phyloP scores from a whole-genome alignment of 305 asterid species.

The Solanum aculeatissimum region DNA sequence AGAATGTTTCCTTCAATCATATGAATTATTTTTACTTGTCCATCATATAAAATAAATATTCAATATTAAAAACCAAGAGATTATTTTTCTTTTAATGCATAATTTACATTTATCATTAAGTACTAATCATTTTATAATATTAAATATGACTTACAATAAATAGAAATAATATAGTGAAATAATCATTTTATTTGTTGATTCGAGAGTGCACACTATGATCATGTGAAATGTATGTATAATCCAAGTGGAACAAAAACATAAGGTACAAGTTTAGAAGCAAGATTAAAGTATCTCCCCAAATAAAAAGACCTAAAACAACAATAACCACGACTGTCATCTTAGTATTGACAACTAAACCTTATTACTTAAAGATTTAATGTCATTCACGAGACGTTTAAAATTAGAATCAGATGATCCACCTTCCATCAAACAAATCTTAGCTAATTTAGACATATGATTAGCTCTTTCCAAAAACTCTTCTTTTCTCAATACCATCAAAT shows the following conservation, averaged over 20 bases:
- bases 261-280: neutral
- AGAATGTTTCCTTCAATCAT: neutral
- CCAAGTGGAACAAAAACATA: neutral
- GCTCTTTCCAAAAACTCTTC: slow-evolving; percentile 37
- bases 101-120: neutral
- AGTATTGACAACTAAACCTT: neutral
- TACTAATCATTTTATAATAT: neutral
- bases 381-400: slow-evolving; percentile 27
- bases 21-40: neutral
- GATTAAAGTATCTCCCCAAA: neutral
- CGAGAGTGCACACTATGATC: neutral
- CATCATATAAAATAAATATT: neutral
- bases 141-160: neutral
- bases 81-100: neutral
- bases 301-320: neutral
- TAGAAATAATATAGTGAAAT: neutral
- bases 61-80: neutral
- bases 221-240: neutral
- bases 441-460: slow-evolving; percentile 31
- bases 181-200: neutral
- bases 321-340: neutral
- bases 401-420: slow-evolving; percentile 47
- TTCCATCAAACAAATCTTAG: slow-evolving; percentile 21
- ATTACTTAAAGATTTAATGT: slow-evolving; percentile 18
- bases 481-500: slow-evolving; percentile 42